Evolutionary conservation across 768 basidiomycete genomes (phyloP), one percentile per base, ranked within the genome.

Genomic region (Hydnum rufescens): DNA sequence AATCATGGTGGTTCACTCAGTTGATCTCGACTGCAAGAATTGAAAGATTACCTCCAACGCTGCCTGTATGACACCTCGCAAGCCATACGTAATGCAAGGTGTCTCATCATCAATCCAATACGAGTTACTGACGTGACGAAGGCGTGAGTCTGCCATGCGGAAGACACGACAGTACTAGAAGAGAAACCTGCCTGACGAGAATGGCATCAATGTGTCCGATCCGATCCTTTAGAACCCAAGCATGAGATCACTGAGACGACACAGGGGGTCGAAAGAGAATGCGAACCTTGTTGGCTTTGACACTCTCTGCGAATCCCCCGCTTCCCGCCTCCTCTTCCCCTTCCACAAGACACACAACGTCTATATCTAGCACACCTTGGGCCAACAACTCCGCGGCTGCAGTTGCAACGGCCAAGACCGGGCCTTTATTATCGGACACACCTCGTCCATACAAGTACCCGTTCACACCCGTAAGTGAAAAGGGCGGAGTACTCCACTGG

Each of bases 271-370:
- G 22, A 32, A 3, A 4, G 18, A 26, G 30, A 8, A 39, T 1
- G 59, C 62, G 43, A 54, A 82, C 87, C 75, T 86, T 89, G 64
- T 89, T 70, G 52, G 70, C 73, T 52, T 67, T 60, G 5, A 96
- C 82, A 2, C 82, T 74, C n/a, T 84, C 76, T 34, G 68, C 72
- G 60, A 99, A 92, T 0, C 92, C 89, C 3, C 71, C 64, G 61
- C 89, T 93, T 1, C 93, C 93, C n/a, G 77, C 78, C 63, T 99
- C 95, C 62, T 95, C 95, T 62, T 97, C 93, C 0, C 95, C 95
- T 65, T 99, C 95, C 16, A 97, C 78, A 50, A 96, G 64, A 62
- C 97, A 78, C 3, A 96, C 78, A 1, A 99, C 63, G 61, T 99
- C 95, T 0, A 90, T 72, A 23, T 75, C 85, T 2, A 99, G 74